Base-by-base conservation (phyloP, 2,329 filamentous ascomycete genomes). In the Thelonectria rubi region DNA sequence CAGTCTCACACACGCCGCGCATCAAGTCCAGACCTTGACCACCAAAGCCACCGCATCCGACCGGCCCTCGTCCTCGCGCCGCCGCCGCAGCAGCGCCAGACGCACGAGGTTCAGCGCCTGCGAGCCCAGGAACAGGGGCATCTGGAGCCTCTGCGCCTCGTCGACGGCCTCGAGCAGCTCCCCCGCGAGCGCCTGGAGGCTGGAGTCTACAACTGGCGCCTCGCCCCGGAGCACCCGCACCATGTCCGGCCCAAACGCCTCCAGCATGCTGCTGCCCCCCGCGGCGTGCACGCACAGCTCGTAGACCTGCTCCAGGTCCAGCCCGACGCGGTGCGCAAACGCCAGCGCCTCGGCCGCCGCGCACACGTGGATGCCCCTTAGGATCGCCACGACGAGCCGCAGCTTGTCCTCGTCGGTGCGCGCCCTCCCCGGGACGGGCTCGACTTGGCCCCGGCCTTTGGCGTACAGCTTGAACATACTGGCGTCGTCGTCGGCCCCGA, bases 241-340 rank as follows among this genome's bases (percentile, higher is more conserved):
- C 48, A 66, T 65, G 21, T 65, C 62, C 0, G 17, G 6, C 0
- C 64, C 64, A 14, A 55, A 24, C 1, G 34, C 8, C 48, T 59
- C 55, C 8, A 65, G 48, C 58, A 66, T 63, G 26, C 24, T 6
- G 17, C 49, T 60, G 2, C 62, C 64, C 34, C 64, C 64, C 2
- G 64, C 64, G 14, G 64, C 64, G 3, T 65, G 47, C 24, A 66
- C 37, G 42, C 64, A 66, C 2, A 66, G 56, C 39, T 66, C 62
- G 7, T 58, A 60, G 7, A 66, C 62, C 15, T 66, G 64, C 5
- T 63, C 59, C 5, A 66, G 50, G 11, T 66, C 55, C 8, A 66
- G 53, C 1, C 64, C 64, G n/a, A 66, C 64, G 39, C 46, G 46
- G 47, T 62, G 54, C 6, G 64, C 64, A 51, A 65, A 66, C 2